These are phyloP conservation scores for Calycina marina DNA, from an alignment of 2,329 filamentous ascomycete genomes.

Conservation along the genomic window DNA sequence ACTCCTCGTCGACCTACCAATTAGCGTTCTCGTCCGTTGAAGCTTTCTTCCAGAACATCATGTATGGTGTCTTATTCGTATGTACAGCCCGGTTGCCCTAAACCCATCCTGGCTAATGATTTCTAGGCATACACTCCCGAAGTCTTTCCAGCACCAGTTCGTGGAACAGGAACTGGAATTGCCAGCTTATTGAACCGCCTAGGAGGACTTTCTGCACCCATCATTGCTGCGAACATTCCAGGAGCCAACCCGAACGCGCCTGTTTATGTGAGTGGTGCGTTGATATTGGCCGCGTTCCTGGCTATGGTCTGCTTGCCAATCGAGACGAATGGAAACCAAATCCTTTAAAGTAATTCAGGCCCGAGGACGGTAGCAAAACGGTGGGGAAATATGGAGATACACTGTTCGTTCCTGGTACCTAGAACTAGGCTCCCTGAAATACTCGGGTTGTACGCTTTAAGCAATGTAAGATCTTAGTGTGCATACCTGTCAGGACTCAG, in stretches of 20 bases:
- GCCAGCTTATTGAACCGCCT: constrained; percentile 57
- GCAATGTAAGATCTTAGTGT: too few relatives aligned
- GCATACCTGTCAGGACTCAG: too few relatives aligned
- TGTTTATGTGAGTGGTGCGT: constrained; percentile 39
- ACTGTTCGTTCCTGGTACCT: too few relatives aligned
- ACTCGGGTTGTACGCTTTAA: background rate
- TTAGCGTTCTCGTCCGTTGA: constrained; percentile 53
- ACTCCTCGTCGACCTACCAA: constrained; percentile 39
- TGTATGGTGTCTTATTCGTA: constrained; percentile 67
- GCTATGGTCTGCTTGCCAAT: constrained; percentile 47
- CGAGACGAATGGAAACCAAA: constrained; percentile 45
- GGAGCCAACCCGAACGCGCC: constrained; percentile 34
- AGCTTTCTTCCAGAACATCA: constrained; percentile 61
- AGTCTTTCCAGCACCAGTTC: constrained; percentile 57
- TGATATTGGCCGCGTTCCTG: constrained; percentile 44
- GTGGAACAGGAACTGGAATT: constrained; percentile 59
- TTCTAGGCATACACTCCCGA: constrained; percentile 67
- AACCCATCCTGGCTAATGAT: too few relatives aligned
- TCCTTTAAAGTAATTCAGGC: constrained; percentile 27
- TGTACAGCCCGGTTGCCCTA: too few relatives aligned
- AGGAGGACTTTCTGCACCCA: constrained; percentile 51
- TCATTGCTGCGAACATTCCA: constrained; percentile 42
- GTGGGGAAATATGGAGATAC: too few relatives aligned
- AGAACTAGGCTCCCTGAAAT: background rate
- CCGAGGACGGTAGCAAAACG: too few relatives aligned